Evolutionary conservation across 306 rosid species (phyloP).

Genomic region (Medicago ruthenica): DNA sequence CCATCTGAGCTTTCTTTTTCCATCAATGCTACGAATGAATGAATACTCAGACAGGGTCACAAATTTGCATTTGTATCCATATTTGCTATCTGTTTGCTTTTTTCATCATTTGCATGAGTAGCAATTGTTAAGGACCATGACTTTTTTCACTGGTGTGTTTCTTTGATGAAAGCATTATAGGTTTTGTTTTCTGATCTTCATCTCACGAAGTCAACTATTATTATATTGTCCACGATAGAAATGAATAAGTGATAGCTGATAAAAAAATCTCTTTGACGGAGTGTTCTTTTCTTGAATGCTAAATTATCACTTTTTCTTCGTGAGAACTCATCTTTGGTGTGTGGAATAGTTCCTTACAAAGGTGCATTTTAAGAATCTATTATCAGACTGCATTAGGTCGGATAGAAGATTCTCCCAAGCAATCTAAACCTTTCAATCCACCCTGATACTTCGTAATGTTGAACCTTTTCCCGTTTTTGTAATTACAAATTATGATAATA

Average conservation of each 20-base stretch:
- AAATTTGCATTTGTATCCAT: background rate
- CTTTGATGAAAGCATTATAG: too few species aligned
- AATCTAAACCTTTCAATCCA: background rate
- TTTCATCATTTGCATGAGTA: background rate
- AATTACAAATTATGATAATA: too few species aligned
- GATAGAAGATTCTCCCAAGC: background rate
- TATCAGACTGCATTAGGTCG: background rate
- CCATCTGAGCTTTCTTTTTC: slow-evolving; percentile 22
- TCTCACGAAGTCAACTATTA: too few species aligned
- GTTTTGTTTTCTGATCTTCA: too few species aligned
- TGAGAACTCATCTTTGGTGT: slow-evolving; percentile 14
- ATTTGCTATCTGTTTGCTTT: background rate
- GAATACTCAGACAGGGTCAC: background rate
- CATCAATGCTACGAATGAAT: slow-evolving; percentile 2
- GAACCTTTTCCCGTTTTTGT: background rate
- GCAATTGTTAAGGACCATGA: too few species aligned
- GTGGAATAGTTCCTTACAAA: slow-evolving; percentile 13
- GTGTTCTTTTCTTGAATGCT: background rate
- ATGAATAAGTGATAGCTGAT: background rate
- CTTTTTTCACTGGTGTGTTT: too few species aligned
- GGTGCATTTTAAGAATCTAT: slow-evolving; percentile 5
- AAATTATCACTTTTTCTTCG: background rate
- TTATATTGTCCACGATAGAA: too few species aligned
- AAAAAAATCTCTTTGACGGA: slow-evolving; percentile 5
- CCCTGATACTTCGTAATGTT: slow-evolving; percentile 1